Percentiles rank a stretch among this genome's conserved stretches.
These are phyloP conservation scores for Tripidium arundinaceum DNA, from an alignment of 202 grass and related monocot genomes.

Conservation along the genomic window DNA sequence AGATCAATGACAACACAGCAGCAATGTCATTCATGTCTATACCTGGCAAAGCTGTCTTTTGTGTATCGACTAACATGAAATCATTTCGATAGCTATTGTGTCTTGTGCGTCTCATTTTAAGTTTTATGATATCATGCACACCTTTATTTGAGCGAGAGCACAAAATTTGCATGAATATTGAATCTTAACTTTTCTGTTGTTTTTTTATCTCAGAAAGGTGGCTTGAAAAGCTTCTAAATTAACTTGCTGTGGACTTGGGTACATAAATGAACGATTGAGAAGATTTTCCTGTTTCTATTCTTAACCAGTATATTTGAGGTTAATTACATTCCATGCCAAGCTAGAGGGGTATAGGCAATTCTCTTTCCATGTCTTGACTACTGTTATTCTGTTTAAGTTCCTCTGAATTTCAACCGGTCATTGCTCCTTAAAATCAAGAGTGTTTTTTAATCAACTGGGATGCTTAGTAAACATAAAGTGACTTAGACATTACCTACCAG, in stretches of 20 bases:
- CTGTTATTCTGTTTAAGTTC: too few relatives aligned
- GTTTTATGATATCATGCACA: not conserved
- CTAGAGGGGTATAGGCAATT: too few relatives aligned
- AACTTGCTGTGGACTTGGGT: not conserved
- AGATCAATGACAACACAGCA: constrained; percentile 23
- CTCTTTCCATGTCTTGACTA: too few relatives aligned
- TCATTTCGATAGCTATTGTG: constrained; percentile 21
- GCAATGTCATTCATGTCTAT: constrained; percentile 36
- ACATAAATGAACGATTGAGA: not conserved
- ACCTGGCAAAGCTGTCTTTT: constrained; percentile 13
- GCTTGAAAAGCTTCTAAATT: not conserved
- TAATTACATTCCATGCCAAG: too few relatives aligned
- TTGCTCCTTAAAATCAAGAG: constrained; percentile 1
- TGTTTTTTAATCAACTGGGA: constrained; percentile 5
- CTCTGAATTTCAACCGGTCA: too few relatives aligned
- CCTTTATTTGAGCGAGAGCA: not conserved
- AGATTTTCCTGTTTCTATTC: not conserved
- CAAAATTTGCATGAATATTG: not conserved
- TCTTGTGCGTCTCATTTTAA: not conserved
- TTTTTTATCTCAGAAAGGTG: not conserved
- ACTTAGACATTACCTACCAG: not conserved
- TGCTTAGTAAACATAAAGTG: constrained; percentile 30
- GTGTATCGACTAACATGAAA: not conserved
- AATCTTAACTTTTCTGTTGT: not conserved
- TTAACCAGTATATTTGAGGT: too few relatives aligned